Evolutionary conservation across 371 early-diverging fungal genomes (phyloP).

Genomic region (Lichtheimia ramosa): DNA sequence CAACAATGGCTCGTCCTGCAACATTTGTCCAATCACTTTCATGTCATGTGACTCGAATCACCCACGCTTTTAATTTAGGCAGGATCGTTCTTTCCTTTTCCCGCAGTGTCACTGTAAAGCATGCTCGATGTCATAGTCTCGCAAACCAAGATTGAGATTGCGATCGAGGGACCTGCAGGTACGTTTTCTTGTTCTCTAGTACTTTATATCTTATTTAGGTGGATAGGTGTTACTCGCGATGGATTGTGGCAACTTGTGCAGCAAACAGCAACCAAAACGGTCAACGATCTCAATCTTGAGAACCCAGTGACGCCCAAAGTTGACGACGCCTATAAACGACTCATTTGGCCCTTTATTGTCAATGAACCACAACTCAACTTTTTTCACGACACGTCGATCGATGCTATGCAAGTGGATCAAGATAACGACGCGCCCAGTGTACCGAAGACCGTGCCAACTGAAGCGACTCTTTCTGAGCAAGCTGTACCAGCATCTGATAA

Average conservation of each 20-base stretch:
- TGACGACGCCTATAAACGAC: conserved; percentile 28
- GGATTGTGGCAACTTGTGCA: conserved; percentile 10
- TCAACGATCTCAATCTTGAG: neutral
- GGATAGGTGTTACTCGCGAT: conserved; percentile 1
- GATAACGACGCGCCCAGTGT: neutral
- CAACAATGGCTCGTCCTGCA: too few species aligned
- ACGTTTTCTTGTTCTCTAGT: neutral
- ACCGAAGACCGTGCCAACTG: neutral
- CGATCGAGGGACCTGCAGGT: conserved; percentile 15
- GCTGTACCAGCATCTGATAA: neutral
- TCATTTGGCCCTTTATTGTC: conserved; percentile 27
- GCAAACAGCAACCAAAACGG: neutral
- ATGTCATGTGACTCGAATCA: too few species aligned
- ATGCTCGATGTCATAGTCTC: conserved; percentile 14
- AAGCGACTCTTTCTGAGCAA: neutral
- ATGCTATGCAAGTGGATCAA: neutral
- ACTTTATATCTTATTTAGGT: neutral
- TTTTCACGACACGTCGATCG: conserved; percentile 1
- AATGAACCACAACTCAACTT: neutral
- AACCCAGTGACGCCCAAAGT: conserved; percentile 12
- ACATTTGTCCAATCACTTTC: too few species aligned
- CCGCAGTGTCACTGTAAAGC: too few species aligned
- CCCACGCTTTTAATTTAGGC: too few species aligned
- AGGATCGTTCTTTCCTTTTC: too few species aligned
- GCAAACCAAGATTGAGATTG: conserved; percentile 9